These are phyloP conservation scores for Remersonia thermophila DNA, from an alignment of 2,329 filamentous ascomycete genomes.

Conservation along the genomic window DNA sequence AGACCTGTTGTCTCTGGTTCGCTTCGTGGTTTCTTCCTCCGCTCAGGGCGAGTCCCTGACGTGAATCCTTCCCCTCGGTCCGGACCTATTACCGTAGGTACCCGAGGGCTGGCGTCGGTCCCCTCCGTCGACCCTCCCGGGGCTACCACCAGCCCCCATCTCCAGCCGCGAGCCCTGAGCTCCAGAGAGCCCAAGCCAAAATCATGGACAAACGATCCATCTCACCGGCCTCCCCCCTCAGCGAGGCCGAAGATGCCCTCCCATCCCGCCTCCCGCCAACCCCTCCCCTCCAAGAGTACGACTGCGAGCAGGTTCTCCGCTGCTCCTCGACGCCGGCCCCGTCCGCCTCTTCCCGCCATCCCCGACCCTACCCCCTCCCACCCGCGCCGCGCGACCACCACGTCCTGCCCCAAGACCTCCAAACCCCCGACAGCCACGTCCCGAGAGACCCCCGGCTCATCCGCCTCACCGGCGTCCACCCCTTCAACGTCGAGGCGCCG, in stretches of 20 bases:
- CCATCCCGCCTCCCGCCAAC: conserved; percentile 2
- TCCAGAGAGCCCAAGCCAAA: no score
- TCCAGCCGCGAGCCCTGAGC: no score
- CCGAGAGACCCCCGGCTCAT: conserved; percentile 70
- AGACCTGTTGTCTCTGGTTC: no score
- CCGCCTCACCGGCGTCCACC: conserved; percentile 75
- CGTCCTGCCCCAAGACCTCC: conserved; percentile 62
- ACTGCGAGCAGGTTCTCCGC: conserved; percentile 2
- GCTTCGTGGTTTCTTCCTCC: no score
- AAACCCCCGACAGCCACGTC: conserved; percentile 75
- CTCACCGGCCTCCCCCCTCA: not conserved
- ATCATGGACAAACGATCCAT: conserved; percentile 1
- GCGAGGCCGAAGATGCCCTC: not conserved
- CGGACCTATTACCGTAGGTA: no score
- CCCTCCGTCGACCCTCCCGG: no score
- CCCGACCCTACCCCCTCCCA: conserved; percentile 48
- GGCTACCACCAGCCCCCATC: no score
- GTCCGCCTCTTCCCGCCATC: no score
- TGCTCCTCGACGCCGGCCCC: not conserved
- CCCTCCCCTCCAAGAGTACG: conserved; percentile 5
- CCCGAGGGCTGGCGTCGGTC: no score
- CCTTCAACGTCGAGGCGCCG: conserved; percentile 83
- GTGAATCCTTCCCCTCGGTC: no score
- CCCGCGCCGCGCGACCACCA: conserved; percentile 48
- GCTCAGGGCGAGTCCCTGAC: no score